Evolutionary conservation across 2,329 filamentous ascomycete species (phyloP).

Genomic region (Trichophyton schoenleinii): DNA sequence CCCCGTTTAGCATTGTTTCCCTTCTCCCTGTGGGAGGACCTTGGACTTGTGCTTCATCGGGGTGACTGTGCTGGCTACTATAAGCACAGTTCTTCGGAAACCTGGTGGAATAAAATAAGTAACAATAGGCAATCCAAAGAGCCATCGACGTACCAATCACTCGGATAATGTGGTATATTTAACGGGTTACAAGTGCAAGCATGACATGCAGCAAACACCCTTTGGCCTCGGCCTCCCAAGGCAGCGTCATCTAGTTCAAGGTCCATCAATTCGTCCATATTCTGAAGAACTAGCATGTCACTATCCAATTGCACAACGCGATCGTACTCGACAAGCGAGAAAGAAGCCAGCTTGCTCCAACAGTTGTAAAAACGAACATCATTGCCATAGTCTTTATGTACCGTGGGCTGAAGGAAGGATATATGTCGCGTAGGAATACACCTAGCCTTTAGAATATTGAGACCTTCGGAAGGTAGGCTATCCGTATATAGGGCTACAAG

Average conservation of each 20-base stretch:
- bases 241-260: slow-evolving; percentile 52
- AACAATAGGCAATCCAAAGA: neutral
- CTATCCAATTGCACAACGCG: slow-evolving; percentile 74
- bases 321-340: slow-evolving; percentile 62
- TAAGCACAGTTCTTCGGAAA: slow-evolving; percentile 49
- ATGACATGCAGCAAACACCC: slow-evolving; percentile 71
- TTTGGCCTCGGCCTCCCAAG: slow-evolving; percentile 40
- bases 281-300: slow-evolving; percentile 70
- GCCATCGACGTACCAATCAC: slow-evolving; percentile 45
- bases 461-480: slow-evolving; percentile 55
- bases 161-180: slow-evolving; percentile 64
- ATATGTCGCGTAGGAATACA: slow-evolving; percentile 58
- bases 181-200: slow-evolving; percentile 80
- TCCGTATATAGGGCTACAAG: slow-evolving; percentile 75
- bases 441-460: slow-evolving; percentile 55
- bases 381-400: slow-evolving; percentile 54
- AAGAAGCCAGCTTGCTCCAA: slow-evolving; percentile 77
- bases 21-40: slow-evolving; percentile 41
- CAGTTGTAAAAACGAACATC: slow-evolving; percentile 81
- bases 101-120: slow-evolving; percentile 18
- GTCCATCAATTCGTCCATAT: slow-evolving; percentile 93
- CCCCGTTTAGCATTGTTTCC: slow-evolving; percentile 48
- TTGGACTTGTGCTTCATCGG: slow-evolving; percentile 39
- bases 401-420: slow-evolving; percentile 57
- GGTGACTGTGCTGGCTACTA: slow-evolving; percentile 43